These are phyloP conservation scores for Lentinula aciculospora DNA, from an alignment of 768 basidiomycete species.

Conservation along the genomic window DNA sequence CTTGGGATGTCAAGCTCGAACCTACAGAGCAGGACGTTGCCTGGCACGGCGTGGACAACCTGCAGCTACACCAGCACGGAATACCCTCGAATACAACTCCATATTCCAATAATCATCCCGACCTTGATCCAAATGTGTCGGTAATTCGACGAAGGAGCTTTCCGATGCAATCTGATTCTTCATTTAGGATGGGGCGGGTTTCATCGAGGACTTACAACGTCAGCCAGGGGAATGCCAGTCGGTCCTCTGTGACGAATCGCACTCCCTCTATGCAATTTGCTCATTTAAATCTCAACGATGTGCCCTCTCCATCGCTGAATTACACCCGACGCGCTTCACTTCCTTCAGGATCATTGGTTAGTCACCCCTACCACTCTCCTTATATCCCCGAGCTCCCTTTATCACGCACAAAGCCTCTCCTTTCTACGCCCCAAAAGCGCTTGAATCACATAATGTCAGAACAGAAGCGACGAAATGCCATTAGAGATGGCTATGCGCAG, in stretches of 20 bases:
- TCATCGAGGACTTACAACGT: not conserved
- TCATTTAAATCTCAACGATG: not conserved
- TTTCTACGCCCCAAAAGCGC: conserved; percentile 82
- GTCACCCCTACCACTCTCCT: not conserved
- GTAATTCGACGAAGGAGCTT: conserved; percentile 23
- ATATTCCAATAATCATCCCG: conserved; percentile 44
- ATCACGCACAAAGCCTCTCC: conserved; percentile 52
- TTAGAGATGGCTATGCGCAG: conserved; percentile 85
- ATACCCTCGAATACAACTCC: conserved; percentile 22
- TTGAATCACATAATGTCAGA: conserved; percentile 94
- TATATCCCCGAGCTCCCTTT: conserved; percentile 5
- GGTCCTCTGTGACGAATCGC: not conserved
- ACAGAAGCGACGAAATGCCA: conserved; percentile 89
- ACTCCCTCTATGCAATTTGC: conserved; percentile 4
- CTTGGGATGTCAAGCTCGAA: conserved; percentile 5
- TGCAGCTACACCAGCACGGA: not conserved
- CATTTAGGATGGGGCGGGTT: not conserved
- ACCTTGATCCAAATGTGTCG: conserved; percentile 36
- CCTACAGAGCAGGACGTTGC: conserved; percentile 1
- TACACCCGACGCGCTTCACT: conserved; percentile 10
- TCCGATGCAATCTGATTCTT: not conserved
- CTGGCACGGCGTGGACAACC: not conserved
- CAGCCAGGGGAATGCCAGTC: not conserved
- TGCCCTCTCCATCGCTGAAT: conserved; percentile 16
- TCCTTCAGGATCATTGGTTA: conserved; percentile 9